These are phyloP conservation scores for Ephemerocybe angulata DNA, from an alignment of 768 basidiomycete genomes.

Conservation along the genomic window DNA sequence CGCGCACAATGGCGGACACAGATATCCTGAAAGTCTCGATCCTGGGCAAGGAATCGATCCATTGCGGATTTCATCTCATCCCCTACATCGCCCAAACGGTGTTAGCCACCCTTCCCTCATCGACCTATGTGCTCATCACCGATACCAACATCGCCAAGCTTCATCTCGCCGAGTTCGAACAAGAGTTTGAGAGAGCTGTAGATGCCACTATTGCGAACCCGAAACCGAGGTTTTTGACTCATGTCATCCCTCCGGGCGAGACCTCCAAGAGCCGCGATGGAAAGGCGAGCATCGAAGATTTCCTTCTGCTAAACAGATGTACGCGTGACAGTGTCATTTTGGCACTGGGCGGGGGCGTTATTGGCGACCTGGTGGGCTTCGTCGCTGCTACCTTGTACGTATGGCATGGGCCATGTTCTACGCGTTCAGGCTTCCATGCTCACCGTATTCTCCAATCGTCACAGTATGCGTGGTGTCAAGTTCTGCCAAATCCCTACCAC, in stretches of 20 bases:
- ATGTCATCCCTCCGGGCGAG: conserved; percentile 87
- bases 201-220: conserved; percentile 17
- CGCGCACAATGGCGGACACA: conserved; percentile 21
- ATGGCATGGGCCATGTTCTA: background rate
- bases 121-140: conserved; percentile 88
- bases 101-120: conserved; percentile 64
- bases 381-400: conserved; percentile 95
- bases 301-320: conserved; percentile 79
- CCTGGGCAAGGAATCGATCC: conserved; percentile 81
- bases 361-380: conserved; percentile 95
- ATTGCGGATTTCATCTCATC: conserved; percentile 90
- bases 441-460: background rate
- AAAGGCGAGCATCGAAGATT: conserved; percentile 94
- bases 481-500: conserved; percentile 97
- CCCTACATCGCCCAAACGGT: conserved; percentile 81
- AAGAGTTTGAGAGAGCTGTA: conserved; percentile 55
- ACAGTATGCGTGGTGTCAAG: conserved; percentile 93
- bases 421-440: background rate
- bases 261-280: conserved; percentile 87
- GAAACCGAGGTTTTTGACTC: conserved; percentile 66
- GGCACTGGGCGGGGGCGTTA: conserved; percentile 94
- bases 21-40: conserved; percentile 80
- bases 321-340: conserved; percentile 91
- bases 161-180: conserved; percentile 66
- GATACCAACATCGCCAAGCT: conserved; percentile 86